Base-by-base conservation (phyloP, 352 stramenopile species). In the Phytophthora crassamura region DNA sequence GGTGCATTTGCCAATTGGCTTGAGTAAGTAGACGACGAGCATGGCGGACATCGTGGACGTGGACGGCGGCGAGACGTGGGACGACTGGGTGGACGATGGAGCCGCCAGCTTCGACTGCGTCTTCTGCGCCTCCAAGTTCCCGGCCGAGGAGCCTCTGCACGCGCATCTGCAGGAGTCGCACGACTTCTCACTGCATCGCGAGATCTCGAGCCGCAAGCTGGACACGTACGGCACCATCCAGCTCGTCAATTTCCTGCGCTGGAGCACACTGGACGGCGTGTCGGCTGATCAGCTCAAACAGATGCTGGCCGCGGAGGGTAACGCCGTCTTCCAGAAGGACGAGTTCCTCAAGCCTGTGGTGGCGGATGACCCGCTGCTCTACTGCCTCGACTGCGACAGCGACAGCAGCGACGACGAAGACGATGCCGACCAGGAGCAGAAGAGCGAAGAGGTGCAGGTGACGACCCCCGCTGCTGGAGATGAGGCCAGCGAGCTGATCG, bases 71-170 rank as follows among this genome's bases (percentile, higher is more conserved):
- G 84, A 93, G 76, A 89, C 75, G 51, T 95, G 87, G 87, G 82
- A 95, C 48, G 87, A 95, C 78, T 95, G 87, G 87, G 80, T 93
- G 41, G 87, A 93, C 57, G 87, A 95, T 39, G 67, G 66, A 51
- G 72, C 77, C 50, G 16, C 58, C 20, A 77, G 55, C 61, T 90
- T 89, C 54, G 67, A 64, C 54, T 95, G 87, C 41, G 74, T 95
- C 25, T 93, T 95, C 66, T 95, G 87, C 57, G 50, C 52, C 47
- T 68, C 74, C 42, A 77, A 77, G 36, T 82, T 84, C 55, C 33
- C 75, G 12, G 41, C 59, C 11, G 77, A 91, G 57, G 67, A 75
- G 56, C 62, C 73, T 28, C 72, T 95, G 38, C 83, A 92, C 52
- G 69, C 70, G 64, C 86, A 95, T 64, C 47, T 90, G 33, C 59